A percentile compares a stretch with the other conserved stretches of the same genome.
Evolutionary conservation across 2,329 filamentous ascomycete genomes (phyloP).

Genomic region (Arthrobotrys iridis): DNA sequence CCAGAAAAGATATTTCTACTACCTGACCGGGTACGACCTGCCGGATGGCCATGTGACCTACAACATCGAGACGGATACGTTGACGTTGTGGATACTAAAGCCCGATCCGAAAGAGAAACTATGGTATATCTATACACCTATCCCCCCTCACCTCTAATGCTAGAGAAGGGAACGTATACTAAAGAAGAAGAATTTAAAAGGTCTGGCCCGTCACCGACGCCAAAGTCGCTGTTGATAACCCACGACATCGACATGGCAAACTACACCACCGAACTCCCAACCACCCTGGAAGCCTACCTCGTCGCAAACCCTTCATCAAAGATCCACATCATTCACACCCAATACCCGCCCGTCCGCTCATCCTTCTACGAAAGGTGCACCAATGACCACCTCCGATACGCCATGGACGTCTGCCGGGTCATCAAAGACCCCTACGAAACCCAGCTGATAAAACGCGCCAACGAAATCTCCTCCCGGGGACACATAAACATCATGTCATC

Average conservation of each 20-base stretch:
- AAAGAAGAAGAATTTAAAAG: neutral
- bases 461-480: constrained; percentile 78
- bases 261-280: constrained; percentile 65
- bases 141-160: neutral
- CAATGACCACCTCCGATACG: constrained; percentile 69
- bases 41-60: constrained; percentile 69
- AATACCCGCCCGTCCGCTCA: constrained; percentile 49
- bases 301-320: constrained; percentile 50
- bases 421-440: constrained; percentile 89
- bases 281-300: constrained; percentile 59
- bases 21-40: constrained; percentile 67
- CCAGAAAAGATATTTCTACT: constrained; percentile 72
- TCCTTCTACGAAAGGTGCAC: constrained; percentile 62
- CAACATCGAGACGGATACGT: constrained; percentile 69
- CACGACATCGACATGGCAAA: constrained; percentile 78
- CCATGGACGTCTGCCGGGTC: constrained; percentile 82
- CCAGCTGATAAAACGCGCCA: constrained; percentile 80
- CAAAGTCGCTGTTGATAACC: constrained; percentile 58
- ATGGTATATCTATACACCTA: constrained; percentile 20
- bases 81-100: constrained; percentile 70
- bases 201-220: constrained; percentile 49
- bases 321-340: constrained; percentile 54
- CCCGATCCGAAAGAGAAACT: constrained; percentile 45
- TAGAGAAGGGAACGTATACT: neutral
- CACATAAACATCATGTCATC: constrained; percentile 71